Base-by-base conservation (phyloP, 768 basidiomycete genomes). In the Naganishia kalamii region DNA sequence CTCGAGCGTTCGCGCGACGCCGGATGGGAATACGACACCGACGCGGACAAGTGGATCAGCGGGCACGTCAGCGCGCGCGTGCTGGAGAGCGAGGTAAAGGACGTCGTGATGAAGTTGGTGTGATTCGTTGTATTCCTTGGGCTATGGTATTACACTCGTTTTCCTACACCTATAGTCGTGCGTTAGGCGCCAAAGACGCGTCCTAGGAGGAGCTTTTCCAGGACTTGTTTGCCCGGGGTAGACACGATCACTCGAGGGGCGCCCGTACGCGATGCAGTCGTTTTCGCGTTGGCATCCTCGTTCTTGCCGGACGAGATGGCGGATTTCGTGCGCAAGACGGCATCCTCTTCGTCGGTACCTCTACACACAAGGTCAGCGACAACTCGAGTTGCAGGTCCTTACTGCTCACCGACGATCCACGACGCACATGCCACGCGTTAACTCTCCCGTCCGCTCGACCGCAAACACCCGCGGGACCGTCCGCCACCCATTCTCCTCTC, bases 361-460 rank as follows among this genome's bases (percentile, higher is more conserved):
- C 66, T 67, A 27, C 21, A 25, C 17, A 21, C 47, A 37, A 25
- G 17, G n/a, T n/a, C n/a, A n/a, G n/a, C n/a, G n/a, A n/a, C n/a
- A n/a, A n/a, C n/a, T n/a, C n/a, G n/a, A n/a, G n/a, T n/a, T n/a
- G n/a, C n/a, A n/a, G n/a, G n/a, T n/a, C n/a, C n/a, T n/a, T n/a
- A n/a, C n/a, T n/a, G 37, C 62, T 10, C 81, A 82, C 46, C 91
- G 82, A 67, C 88, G 80, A 75, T 94, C 91, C 12, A 89, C 84
- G 0, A 93, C 88, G 67, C 91, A 81, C 88, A 92, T 91, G 12
- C 91, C 90, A 32, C 89, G 82, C 6, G 90, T 92, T 21, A 88
- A 72, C 74, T 92, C 90, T 0, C 89, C 91, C 2, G 75, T 81
- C 50, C 91, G 48, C 77, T 90, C 88, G 37, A 89, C 82, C 52